Percentiles rank a stretch among this genome's conserved stretches.
phyloP scores from a whole-genome alignment of 192 early-diverging fungal species.

The Chytriomyces sp. region DNA sequence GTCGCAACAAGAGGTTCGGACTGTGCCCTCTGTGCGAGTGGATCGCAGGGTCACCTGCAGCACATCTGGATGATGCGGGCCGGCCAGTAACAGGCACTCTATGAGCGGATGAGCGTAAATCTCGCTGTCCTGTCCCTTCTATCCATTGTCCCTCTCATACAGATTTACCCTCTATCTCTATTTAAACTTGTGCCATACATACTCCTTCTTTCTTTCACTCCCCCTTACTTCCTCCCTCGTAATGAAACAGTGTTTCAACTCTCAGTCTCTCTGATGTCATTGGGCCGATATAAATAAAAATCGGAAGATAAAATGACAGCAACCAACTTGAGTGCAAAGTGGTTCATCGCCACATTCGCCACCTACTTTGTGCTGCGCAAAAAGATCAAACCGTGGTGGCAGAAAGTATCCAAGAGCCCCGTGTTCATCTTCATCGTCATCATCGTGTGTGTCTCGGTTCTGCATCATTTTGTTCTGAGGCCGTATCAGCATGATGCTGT shows the following conservation, averaged over 20 bases:
- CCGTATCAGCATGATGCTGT: neutral
- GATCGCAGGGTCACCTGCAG: conserved; percentile 19
- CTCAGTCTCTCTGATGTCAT: neutral
- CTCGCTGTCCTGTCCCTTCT: neutral
- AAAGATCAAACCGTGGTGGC: conserved; percentile 30
- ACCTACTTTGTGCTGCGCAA: conserved; percentile 35
- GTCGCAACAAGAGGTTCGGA: neutral
- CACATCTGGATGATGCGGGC: conserved; percentile 6
- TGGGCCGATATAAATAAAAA: no score
- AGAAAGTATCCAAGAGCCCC: conserved; percentile 7
- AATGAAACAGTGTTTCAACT: neutral
- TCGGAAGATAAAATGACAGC: neutral
- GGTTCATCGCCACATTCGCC: conserved; percentile 35
- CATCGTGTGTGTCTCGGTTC: neutral
- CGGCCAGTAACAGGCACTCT: neutral
- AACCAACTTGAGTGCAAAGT: conserved; percentile 14
- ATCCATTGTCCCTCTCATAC: neutral
- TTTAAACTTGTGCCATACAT: neutral
- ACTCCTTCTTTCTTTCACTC: neutral
- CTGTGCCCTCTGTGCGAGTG: neutral
- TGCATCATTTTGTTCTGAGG: neutral
- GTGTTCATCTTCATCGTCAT: conserved; percentile 23
- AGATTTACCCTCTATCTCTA: neutral
- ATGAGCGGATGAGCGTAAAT: neutral
- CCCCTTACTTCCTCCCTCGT: neutral